Conservation (phyloP, 2,329 filamentous ascomycete genomes). For the Claviceps purpurea region DNA sequence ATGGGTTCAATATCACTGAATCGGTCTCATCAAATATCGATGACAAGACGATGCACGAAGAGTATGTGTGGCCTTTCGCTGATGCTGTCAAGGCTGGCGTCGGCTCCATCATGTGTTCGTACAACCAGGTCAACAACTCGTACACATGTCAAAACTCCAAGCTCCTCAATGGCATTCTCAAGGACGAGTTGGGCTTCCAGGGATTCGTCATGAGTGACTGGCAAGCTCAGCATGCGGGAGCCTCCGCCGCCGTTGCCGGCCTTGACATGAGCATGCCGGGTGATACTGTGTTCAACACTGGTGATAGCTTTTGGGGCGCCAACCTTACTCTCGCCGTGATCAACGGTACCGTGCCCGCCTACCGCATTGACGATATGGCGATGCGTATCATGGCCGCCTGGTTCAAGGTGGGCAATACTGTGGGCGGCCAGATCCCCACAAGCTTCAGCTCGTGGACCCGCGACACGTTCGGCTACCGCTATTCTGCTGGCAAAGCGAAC, state of each 20-base stretch:
- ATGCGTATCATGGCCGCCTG: constrained; percentile 65
- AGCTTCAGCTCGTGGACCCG: constrained; percentile 85
- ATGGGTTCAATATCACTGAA: constrained; percentile 49
- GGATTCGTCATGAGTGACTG: constrained; percentile 75
- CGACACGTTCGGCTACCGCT: constrained; percentile 58
- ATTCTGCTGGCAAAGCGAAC: constrained; percentile 48
- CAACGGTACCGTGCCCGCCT: constrained; percentile 80
- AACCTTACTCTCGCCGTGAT: constrained; percentile 80
- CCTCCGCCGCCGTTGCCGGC: constrained; percentile 53
- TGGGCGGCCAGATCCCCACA: constrained; percentile 36
- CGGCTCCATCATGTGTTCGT: constrained; percentile 51
- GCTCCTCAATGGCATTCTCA: constrained; percentile 61
- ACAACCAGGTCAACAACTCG: constrained; percentile 70
- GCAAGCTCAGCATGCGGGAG: constrained; percentile 60
- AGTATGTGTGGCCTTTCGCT: constrained; percentile 68
- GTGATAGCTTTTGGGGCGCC: constrained; percentile 64
- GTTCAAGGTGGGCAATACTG: constrained; percentile 49
- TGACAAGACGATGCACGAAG: constrained; percentile 61
- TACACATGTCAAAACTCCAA: constrained; percentile 71
- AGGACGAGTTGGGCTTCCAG: constrained; percentile 69
- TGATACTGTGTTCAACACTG: constrained; percentile 64
- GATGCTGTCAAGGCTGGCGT: constrained; percentile 58
- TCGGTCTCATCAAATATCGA: constrained; percentile 48
- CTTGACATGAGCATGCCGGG: constrained; percentile 85
- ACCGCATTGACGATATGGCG: constrained; percentile 83